A percentile compares a stretch with the other conserved stretches of the same genome.
These are phyloP conservation scores for Sarocladium brachiariae DNA, from an alignment of 2,329 filamentous ascomycete species.

Conservation along the genomic window DNA sequence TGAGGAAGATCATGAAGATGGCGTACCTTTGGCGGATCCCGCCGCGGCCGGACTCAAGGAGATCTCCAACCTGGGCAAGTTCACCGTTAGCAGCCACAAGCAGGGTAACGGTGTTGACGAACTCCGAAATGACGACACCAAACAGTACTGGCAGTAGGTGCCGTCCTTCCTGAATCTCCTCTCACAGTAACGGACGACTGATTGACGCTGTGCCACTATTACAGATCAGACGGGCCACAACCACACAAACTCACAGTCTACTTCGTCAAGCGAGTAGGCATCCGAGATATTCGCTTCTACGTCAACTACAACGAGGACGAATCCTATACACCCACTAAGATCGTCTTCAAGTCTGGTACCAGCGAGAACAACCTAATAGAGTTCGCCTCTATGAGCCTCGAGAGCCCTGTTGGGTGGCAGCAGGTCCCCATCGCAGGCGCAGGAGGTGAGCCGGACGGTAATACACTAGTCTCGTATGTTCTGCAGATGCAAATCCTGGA, in stretches of 20 bases:
- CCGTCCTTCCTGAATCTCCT: too few species aligned
- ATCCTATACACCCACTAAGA: constrained; percentile 92
- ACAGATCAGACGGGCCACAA: constrained; percentile 73
- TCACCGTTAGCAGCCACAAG: constrained; percentile 77
- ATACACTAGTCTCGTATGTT: constrained; percentile 79
- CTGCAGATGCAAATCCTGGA: constrained; percentile 87
- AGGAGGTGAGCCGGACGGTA: constrained; percentile 56
- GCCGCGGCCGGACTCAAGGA: constrained; percentile 61
- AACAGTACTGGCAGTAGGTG: constrained; percentile 71
- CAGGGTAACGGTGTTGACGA: constrained; percentile 73
- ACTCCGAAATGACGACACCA: constrained; percentile 65
- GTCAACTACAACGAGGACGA: constrained; percentile 92
- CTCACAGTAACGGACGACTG: too few species aligned
- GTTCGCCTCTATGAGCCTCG: constrained; percentile 73
- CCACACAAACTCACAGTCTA: constrained; percentile 78
- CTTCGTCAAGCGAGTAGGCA: constrained; percentile 76
- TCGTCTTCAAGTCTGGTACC: constrained; percentile 81
- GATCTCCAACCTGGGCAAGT: constrained; percentile 76
- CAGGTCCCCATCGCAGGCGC: constrained; percentile 60
- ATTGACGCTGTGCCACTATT: too few species aligned
- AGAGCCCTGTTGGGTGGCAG: constrained; percentile 81
- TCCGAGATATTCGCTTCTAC: constrained; percentile 71
- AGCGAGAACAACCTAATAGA: constrained; percentile 87
- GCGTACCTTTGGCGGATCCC: constrained; percentile 42
- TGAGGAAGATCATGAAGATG: constrained; percentile 30